Base-by-base conservation (phyloP, 257 asterid genomes). In the Fraxinus americana region DNA sequence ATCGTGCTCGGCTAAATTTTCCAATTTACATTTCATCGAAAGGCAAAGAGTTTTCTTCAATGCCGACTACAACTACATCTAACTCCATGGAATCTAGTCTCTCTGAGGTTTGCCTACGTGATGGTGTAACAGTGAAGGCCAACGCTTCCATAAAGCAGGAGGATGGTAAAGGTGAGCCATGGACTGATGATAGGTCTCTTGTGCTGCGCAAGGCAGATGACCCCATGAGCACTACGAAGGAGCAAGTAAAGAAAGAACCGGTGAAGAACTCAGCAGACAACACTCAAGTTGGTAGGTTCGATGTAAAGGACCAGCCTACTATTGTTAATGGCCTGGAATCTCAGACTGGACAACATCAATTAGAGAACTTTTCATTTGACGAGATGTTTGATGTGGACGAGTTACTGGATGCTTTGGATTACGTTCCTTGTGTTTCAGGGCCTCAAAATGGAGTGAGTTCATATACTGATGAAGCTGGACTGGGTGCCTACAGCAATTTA, bases 1-100 rank as follows among this genome's bases (percentile, higher is more conserved):
- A 79, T 36, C 70, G 25, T 43, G 89, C 87, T 0, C 77, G 87
- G 38, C 78, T 85, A 7, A 85, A 85, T 75, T 74, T 83, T 8
- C 78, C 89, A 10, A 35, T 59, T 29, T 65, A 77, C 54, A 27
- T 39, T 54, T 57, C 59, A 45, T 39, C 63, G 14, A 35, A 72
- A 4, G 77, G 12, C 11, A 2, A 39, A 7, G 63, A 63, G 16
- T 7, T 29, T 5, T 38, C 72, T 35, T 9, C 38, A 43, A 5
- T 29, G 70, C 59, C 65, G 4, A 12, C 59, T 12, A 4, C 63
- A 11, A 39, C 78, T 19, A 5, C 35, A 0, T 63, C 72, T 4
- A 27, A 21, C 19, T 36, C 54, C 4, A n/a, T 19, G 21, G 25
- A 5, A 21, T 59, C 41, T 8, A 19, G 41, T 69, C 70, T 35